Evolutionary conservation across 805 yeast species (phyloP).

Genomic region (Huiozyma naganishii): DNA sequence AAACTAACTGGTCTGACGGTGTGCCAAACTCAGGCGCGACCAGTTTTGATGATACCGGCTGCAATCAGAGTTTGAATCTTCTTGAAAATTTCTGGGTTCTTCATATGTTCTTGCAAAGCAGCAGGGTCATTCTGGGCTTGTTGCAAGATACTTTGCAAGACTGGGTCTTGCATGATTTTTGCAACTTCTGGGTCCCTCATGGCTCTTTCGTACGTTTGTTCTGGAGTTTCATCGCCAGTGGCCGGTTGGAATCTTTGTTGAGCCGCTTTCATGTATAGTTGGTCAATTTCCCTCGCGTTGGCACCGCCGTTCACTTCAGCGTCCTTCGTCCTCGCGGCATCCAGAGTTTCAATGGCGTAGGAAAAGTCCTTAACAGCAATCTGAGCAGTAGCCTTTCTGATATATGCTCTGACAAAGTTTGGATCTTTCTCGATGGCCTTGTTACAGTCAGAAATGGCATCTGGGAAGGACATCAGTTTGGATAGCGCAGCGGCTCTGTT

Average conservation of each 20-base stretch:
- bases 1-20: no score
- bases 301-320: constrained; percentile 48
- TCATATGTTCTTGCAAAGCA: constrained; percentile 95
- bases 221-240: constrained; percentile 79
- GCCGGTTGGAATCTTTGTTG: constrained; percentile 69
- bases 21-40: constrained; percentile 22
- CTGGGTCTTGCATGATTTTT: constrained; percentile 81
- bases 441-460: constrained; percentile 87
- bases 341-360: constrained; percentile 70
- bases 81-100: constrained; percentile 82
- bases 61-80: constrained; percentile 86
- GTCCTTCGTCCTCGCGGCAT: constrained; percentile 69
- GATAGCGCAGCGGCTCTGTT: constrained; percentile 97
- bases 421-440: constrained; percentile 84
- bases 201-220: constrained; percentile 85
- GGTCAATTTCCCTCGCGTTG: constrained; percentile 67
- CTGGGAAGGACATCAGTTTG: constrained; percentile 94
- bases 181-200: constrained; percentile 91
- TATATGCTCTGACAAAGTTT: constrained; percentile 82
- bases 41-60: constrained; percentile 92
- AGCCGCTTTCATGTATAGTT: constrained; percentile 65
- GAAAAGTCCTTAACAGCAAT: constrained; percentile 82
- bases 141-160: constrained; percentile 86
- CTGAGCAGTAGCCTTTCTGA: constrained; percentile 92
- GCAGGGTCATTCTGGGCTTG: constrained; percentile 96